phyloP scores from a whole-genome alignment of 768 basidiomycete genomes.

The Termitomyces sp. region DNA sequence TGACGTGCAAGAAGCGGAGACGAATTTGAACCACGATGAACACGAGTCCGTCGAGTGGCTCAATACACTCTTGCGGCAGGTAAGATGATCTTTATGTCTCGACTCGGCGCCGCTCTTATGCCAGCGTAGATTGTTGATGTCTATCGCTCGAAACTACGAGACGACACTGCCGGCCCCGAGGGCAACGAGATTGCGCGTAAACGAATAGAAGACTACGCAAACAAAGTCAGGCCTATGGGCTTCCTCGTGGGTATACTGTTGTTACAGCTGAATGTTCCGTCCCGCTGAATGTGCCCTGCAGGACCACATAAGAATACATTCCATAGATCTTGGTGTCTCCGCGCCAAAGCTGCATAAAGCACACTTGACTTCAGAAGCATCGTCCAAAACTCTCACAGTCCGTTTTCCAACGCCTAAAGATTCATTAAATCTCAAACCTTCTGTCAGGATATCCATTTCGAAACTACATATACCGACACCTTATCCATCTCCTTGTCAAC shows the following conservation, averaged over 20 bases:
- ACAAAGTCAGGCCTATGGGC: constrained; percentile 64
- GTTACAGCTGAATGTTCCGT: background rate
- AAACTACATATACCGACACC: constrained; percentile 79
- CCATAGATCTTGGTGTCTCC: constrained; percentile 74
- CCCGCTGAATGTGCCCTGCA: constrained; percentile 21
- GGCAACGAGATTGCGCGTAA: constrained; percentile 82
- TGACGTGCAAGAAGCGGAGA: constrained; percentile 14
- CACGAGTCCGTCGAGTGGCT: constrained; percentile 89
- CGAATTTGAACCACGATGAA: constrained; percentile 21
- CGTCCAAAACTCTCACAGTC: constrained; percentile 24
- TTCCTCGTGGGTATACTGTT: constrained; percentile 54
- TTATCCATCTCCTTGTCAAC: constrained; percentile 80
- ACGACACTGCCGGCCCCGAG: constrained; percentile 61
- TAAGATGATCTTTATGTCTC: constrained; percentile 21
- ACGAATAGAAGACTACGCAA: constrained; percentile 77
- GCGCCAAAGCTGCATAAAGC: constrained; percentile 79
- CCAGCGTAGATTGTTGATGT: constrained; percentile 52
- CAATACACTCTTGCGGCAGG: constrained; percentile 81
- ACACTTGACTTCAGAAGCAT: constrained; percentile 36
- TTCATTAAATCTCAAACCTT: constrained; percentile 1
- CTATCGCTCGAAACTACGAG: constrained; percentile 74
- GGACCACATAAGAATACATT: constrained; percentile 86
- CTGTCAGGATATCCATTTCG: constrained; percentile 71
- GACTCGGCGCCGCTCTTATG: background rate
- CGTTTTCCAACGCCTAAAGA: constrained; percentile 10